Conservation (phyloP, 352 stramenopile species). For the Ochromonadaceae sp. region DNA sequence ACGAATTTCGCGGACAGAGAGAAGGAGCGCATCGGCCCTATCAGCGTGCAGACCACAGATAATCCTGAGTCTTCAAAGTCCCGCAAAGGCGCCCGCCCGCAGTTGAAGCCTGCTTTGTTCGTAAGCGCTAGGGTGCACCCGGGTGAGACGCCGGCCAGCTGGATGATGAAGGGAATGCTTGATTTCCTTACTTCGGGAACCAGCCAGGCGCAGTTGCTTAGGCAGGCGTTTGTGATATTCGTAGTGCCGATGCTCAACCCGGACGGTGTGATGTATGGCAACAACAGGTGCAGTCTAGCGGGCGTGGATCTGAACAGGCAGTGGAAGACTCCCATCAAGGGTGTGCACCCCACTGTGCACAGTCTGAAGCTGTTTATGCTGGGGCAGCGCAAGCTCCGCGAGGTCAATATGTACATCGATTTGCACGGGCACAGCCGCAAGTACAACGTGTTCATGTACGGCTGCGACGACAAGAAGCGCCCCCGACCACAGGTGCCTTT, state of each 20-base stretch:
- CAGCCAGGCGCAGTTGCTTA: constrained; percentile 44
- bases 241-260: constrained; percentile 82
- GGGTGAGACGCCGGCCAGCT: constrained; percentile 69
- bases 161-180: constrained; percentile 77
- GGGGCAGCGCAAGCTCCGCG: constrained; percentile 37
- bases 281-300: constrained; percentile 56
- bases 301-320: constrained; percentile 37
- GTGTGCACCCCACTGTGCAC: constrained; percentile 65
- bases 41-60: background rate
- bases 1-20: constrained; percentile 38
- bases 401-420: constrained; percentile 32
- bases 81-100: background rate
- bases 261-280: constrained; percentile 74
- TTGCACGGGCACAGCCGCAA: constrained; percentile 39
- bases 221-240: constrained; percentile 69
- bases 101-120: constrained; percentile 10
- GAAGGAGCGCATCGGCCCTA: background rate
- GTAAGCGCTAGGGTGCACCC: constrained; percentile 50
- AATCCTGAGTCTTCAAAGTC: background rate
- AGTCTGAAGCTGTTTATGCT: constrained; percentile 57
- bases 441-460: constrained; percentile 86
- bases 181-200: constrained; percentile 61
- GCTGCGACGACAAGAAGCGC: constrained; percentile 67
- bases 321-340: constrained; percentile 51
- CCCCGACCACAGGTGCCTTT: constrained; percentile 53